Percentiles rank a stretch among this genome's conserved stretches.
Evolutionary conservation across 176 grass and related monocot species (phyloP).

Genomic region (Bonia amplexicaulis): DNA sequence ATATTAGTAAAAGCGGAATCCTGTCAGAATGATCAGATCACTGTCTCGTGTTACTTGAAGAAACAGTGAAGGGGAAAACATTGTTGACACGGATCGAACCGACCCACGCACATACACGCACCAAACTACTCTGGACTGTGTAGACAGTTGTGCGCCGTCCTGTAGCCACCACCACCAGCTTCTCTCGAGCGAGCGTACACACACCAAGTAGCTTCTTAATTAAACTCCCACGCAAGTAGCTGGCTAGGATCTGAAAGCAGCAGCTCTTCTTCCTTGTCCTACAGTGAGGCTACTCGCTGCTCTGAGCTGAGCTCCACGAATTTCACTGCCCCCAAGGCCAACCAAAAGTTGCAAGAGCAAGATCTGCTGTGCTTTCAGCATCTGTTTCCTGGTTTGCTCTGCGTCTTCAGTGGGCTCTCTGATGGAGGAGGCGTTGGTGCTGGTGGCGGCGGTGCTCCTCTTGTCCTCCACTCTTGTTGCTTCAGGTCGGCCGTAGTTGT

Average conservation of each 20-base stretch:
- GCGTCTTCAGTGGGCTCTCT: not conserved
- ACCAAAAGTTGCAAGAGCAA: not conserved
- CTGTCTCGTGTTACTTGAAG: not conserved
- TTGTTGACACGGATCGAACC: not conserved
- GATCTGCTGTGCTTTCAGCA: no score
- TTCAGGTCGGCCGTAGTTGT: constrained; percentile 31
- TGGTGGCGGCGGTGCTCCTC: constrained; percentile 32
- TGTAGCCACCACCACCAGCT: not conserved
- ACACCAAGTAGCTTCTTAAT: not conserved
- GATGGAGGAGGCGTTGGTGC: constrained; percentile 27
- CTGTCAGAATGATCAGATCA: not conserved
- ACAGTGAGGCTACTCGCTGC: not conserved
- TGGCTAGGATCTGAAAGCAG: not conserved
- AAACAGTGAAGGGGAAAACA: not conserved
- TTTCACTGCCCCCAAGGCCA: not conserved
- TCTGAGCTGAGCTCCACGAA: not conserved
- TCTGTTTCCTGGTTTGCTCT: not conserved
- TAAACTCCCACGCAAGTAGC: not conserved
- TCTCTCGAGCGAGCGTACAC: not conserved
- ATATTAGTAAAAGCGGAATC: not conserved
- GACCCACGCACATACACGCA: not conserved
- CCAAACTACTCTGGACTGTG: not conserved
- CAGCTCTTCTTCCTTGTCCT: not conserved
- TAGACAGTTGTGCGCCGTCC: not conserved
- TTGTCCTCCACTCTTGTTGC: constrained; percentile 19